A percentile compares a stretch with the other conserved stretches of the same genome.
phyloP scores from a whole-genome alignment of 192 early-diverging fungal genomes.

The Physocladia obscura region DNA sequence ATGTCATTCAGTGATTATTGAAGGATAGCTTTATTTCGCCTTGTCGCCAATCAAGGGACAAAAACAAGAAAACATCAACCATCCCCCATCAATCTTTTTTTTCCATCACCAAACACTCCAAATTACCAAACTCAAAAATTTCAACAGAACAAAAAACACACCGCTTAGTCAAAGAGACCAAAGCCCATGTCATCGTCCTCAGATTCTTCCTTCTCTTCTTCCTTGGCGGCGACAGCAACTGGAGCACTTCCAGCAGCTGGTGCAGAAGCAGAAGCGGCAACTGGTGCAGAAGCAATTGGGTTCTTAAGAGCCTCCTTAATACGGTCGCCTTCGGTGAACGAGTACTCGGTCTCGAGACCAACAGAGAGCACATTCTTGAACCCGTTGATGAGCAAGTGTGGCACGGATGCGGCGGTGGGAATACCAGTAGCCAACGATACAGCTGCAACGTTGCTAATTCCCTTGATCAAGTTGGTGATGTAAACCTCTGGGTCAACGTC shows the following conservation, averaged over 20 bases:
- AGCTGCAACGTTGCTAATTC: constrained; percentile 92
- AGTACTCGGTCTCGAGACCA: constrained; percentile 84
- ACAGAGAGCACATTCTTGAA: constrained; percentile 96
- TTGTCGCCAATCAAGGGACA: too few relatives aligned
- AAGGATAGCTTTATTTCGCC: too few relatives aligned
- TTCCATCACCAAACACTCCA: too few relatives aligned
- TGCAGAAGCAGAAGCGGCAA: constrained; percentile 72
- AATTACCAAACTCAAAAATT: too few relatives aligned
- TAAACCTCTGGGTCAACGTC: constrained; percentile 93
- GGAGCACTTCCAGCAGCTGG: constrained; percentile 57
- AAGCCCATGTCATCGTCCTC: constrained; percentile 91
- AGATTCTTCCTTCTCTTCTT: constrained; percentile 66
- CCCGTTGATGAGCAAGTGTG: constrained; percentile 93
- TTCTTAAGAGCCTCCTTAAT: constrained; percentile 94
- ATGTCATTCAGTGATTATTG: too few relatives aligned
- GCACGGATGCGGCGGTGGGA: constrained; percentile 74
- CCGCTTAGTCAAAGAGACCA: constrained; percentile 80
- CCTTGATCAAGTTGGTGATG: constrained; percentile 77
- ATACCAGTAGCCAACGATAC: constrained; percentile 70
- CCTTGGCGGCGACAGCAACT: constrained; percentile 56
- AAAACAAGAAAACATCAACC: too few relatives aligned
- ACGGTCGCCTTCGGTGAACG: constrained; percentile 83
- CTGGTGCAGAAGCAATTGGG: constrained; percentile 83
- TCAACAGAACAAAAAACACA: too few relatives aligned
- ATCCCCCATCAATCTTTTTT: too few relatives aligned